phyloP scores from a whole-genome alignment of 2,329 filamentous ascomycete genomes.

The Dactylella cylindrospora region DNA sequence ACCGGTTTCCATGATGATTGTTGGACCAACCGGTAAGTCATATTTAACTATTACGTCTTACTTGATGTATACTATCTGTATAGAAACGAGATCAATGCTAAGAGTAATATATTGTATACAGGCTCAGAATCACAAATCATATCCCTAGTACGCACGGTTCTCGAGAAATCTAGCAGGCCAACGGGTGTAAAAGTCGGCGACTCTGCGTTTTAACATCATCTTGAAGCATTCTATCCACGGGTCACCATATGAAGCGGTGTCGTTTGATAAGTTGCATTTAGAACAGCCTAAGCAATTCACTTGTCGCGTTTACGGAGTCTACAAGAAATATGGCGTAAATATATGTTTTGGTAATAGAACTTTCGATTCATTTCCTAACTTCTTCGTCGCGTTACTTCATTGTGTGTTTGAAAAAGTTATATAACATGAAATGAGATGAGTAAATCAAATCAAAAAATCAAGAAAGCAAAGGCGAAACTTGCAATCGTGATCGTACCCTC shows the following conservation, averaged over 20 bases:
- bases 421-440: conserved; percentile 31
- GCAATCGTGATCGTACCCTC: too few species aligned
- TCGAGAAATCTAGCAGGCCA: conserved; percentile 8
- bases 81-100: not conserved
- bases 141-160: conserved; percentile 6
- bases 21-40: conserved; percentile 19
- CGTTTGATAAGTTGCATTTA: too few species aligned
- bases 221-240: too few species aligned
- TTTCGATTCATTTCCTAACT: conserved; percentile 42
- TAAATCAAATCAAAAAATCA: not conserved
- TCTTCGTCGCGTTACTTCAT: conserved; percentile 43
- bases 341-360: conserved; percentile 10
- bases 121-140: conserved; percentile 21
- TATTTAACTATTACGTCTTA: too few species aligned
- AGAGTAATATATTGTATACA: not conserved
- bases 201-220: conserved; percentile 24
- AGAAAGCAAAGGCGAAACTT: not conserved
- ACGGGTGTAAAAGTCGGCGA: conserved; percentile 11
- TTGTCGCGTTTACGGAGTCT: too few species aligned
- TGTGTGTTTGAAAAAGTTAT: conserved; percentile 33
- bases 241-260: too few species aligned
- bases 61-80: not conserved
- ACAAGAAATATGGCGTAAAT: too few species aligned
- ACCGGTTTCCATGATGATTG: conserved; percentile 32
- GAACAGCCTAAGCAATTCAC: too few species aligned